Evolutionary conservation across 768 basidiomycete genomes (phyloP).

Genomic region (Tubosaeta sp.): DNA sequence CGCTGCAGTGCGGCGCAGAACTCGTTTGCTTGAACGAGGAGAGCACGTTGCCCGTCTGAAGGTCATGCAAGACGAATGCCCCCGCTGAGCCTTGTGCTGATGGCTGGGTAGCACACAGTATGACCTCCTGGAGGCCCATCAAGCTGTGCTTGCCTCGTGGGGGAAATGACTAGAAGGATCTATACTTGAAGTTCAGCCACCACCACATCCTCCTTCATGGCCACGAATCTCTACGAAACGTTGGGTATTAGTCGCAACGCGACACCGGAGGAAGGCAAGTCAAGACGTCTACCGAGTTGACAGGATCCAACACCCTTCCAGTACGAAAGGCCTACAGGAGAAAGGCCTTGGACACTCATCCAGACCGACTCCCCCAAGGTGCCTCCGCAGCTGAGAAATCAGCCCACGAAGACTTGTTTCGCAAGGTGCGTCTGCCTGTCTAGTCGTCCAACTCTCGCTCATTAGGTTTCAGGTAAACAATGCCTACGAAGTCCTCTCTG

Average conservation of each 20-base stretch:
- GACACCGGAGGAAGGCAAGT: conserved; percentile 59
- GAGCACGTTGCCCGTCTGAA: conserved; percentile 68
- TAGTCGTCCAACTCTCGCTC: background rate
- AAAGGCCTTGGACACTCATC: conserved; percentile 69
- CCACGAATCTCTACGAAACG: conserved; percentile 60
- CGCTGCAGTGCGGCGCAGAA: conserved; percentile 60
- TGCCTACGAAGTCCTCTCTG: conserved; percentile 71
- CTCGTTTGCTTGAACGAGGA: conserved; percentile 89
- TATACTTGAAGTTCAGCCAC: conserved; percentile 19
- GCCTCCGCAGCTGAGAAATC: conserved; percentile 57
- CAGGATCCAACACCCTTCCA: conserved; percentile 25
- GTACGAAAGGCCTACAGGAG: conserved; percentile 78
- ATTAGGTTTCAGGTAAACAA: conserved; percentile 53
- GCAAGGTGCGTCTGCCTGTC: conserved; percentile 27
- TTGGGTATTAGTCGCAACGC: conserved; percentile 54
- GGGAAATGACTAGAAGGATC: conserved; percentile 4
- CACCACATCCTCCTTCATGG: conserved; percentile 34
- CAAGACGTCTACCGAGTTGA: background rate
- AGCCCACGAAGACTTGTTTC: conserved; percentile 55
- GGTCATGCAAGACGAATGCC: conserved; percentile 72
- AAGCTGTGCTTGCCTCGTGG: background rate
- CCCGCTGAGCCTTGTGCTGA: conserved; percentile 45
- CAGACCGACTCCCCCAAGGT: conserved; percentile 60
- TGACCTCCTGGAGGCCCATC: conserved; percentile 63
- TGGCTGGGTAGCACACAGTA: conserved; percentile 53